Conservation (phyloP, 2,329 filamentous ascomycete genomes). For the Talaromyces islandicus region DNA sequence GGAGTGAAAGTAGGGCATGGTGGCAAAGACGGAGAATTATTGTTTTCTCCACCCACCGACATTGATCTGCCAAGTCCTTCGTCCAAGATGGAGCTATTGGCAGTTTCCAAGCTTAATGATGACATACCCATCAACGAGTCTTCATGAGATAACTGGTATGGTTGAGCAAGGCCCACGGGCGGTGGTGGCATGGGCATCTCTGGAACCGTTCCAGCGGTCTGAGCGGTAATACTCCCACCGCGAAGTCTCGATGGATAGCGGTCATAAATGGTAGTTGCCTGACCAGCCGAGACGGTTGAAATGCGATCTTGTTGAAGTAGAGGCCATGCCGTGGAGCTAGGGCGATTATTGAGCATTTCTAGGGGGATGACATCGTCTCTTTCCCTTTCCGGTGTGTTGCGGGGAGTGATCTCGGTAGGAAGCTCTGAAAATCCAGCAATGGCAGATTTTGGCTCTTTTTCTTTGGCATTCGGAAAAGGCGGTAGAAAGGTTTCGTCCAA, state of each 20-base stretch:
- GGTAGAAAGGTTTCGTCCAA: conserved; percentile 22
- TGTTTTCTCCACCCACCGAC: conserved; percentile 23
- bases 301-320: conserved; percentile 19
- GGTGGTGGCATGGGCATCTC: conserved; percentile 32
- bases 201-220: conserved; percentile 27
- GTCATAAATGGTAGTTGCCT: conserved; percentile 18
- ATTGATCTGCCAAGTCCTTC: conserved; percentile 22
- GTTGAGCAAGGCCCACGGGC: conserved; percentile 24
- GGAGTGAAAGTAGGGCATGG: conserved; percentile 29
- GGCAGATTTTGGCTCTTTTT: conserved; percentile 27
- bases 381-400: conserved; percentile 29
- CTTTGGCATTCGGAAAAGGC: conserved; percentile 18
- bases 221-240: conserved; percentile 27
- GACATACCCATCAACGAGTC: conserved; percentile 30
- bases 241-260: conserved; percentile 19
- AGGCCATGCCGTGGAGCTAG: conserved; percentile 26
- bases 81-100: conserved; percentile 33
- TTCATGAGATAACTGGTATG: conserved; percentile 28
- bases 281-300: conserved; percentile 19
- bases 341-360: conserved; percentile 12
- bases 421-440: conserved; percentile 29
- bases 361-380: conserved; percentile 14
- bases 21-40: conserved; percentile 23
- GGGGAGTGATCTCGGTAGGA: conserved; percentile 31
- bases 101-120: conserved; percentile 31